Evolutionary conservation across 345 rosid genomes (phyloP).

Genomic region (Populus deltoides): DNA sequence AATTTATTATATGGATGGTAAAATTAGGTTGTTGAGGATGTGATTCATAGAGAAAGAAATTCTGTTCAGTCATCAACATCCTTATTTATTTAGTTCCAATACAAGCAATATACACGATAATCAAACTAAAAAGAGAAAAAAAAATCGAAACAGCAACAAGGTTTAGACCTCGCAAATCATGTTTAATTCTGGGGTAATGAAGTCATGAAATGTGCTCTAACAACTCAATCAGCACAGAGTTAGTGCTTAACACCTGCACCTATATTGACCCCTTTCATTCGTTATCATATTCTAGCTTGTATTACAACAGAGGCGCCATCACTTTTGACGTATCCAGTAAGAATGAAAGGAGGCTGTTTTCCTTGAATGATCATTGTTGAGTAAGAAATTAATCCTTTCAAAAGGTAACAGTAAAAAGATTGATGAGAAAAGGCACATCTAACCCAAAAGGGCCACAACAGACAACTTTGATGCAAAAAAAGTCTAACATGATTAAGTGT

Average conservation of each 20-base stretch:
- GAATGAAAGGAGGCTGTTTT: not conserved
- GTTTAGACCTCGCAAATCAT: not conserved
- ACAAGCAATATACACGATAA: not conserved
- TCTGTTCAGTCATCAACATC: not conserved
- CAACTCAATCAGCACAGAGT: not conserved
- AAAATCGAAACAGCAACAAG: not conserved
- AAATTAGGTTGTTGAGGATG: not conserved
- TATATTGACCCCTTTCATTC: not conserved
- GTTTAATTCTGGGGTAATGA: not conserved
- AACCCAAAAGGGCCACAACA: not conserved
- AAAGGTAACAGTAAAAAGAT: not conserved
- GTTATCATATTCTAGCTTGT: not conserved
- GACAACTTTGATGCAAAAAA: not conserved
- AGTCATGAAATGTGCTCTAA: not conserved
- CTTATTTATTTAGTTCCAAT: not conserved
- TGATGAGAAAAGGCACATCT: not conserved
- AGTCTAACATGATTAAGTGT: not conserved
- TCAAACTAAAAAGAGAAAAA: not conserved
- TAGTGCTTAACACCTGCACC: not conserved
- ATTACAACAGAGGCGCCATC: not conserved
- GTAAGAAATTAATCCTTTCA: not conserved
- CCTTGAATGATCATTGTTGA: not conserved
- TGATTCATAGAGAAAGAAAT: not conserved
- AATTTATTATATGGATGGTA: not conserved
- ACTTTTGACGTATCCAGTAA: not conserved